These are phyloP conservation scores for Radiomyces spectabilis DNA, from an alignment of 192 early-diverging fungal genomes.

Conservation along the genomic window DNA sequence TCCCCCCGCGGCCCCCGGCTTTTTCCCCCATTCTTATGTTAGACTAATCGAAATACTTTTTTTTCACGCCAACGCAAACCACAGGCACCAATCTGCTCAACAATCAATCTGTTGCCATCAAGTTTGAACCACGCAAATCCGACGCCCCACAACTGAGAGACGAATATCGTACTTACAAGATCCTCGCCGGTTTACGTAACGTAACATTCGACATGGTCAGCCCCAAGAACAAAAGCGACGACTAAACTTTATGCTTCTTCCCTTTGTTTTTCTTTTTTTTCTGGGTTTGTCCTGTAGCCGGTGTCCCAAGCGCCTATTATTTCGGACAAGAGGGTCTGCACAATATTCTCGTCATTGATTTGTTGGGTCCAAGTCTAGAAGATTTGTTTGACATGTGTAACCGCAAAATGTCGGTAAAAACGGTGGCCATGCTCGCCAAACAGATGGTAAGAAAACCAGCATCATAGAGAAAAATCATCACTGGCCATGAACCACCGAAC, in stretches of 20 bases:
- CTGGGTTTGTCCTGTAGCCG: conserved; percentile 38
- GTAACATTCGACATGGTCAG: background rate
- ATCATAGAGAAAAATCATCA: no score
- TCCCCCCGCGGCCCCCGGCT: no score
- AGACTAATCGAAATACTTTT: background rate
- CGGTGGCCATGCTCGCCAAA: conserved; percentile 91
- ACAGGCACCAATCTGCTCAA: conserved; percentile 80
- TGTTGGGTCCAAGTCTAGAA: conserved; percentile 91
- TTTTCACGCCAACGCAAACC: no score
- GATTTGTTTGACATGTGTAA: conserved; percentile 95
- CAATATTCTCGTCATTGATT: conserved; percentile 88
- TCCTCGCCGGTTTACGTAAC: conserved; percentile 64
- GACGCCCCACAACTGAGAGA: conserved; percentile 96
- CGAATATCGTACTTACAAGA: conserved; percentile 94
- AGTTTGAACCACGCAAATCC: conserved; percentile 93
- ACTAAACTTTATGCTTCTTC: background rate
- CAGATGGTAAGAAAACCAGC: conserved; percentile 79
- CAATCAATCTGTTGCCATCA: conserved; percentile 91
- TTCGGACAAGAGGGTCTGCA: conserved; percentile 96
- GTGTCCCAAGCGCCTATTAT: conserved; percentile 89
- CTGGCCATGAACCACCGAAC: no score
- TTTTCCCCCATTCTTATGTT: background rate
- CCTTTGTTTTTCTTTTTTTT: background rate
- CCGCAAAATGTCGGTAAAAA: conserved; percentile 84
- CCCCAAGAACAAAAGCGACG: background rate